Evolutionary conservation across 1,284 basidiomycete genomes (phyloP), one percentile per base, ranked within the genome.

Genomic region (Bondarzewia mesenterica): DNA sequence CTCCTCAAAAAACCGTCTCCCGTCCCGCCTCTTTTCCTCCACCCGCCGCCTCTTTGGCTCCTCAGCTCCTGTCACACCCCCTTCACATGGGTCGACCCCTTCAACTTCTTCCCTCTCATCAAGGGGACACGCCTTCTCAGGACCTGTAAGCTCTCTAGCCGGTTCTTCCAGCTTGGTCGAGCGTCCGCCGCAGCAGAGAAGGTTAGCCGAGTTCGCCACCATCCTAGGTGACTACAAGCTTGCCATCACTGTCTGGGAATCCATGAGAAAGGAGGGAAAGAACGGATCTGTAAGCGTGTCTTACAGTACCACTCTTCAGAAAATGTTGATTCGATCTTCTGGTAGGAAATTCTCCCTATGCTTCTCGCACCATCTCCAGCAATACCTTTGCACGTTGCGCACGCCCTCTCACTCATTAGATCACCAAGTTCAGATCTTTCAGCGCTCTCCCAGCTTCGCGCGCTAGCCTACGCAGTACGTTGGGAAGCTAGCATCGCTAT

Each of bases 201-300:
- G 95, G n/a, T 71, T 99, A 2, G 95, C 93, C 7, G 96, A 99
- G 63, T 94, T 98, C 65, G 86, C 93, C 2, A 96, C 96, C 43
- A 85, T 95, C 56, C 70, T 97, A 0, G 85, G 91, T 1, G 95
- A 99, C 68, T 83, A 85, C 63, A 91, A 89, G 56, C 75, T 95
- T 36, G 95, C 95, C 0, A 73, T 80, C 1, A 69, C 71, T 14
- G 82, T 95, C 20, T 99, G 94, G 86, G 95, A 98, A 57, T 70
- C 83, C 2, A 62, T 91, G 16, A 74, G 90, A 45, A 89, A 91
- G 59, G 91, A 94, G 49, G 75, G 75, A 36, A 83, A 80, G 60
- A 82, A 84, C 38, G 87, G 87, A 46, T 85, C 84, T 42, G 85
- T 89, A 63, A 56, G 79, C 46, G 38, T 51, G 18, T 44, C 20